Base-by-base conservation (phyloP, 148 eudicot genomes). In the Polygonum maritimum region DNA sequence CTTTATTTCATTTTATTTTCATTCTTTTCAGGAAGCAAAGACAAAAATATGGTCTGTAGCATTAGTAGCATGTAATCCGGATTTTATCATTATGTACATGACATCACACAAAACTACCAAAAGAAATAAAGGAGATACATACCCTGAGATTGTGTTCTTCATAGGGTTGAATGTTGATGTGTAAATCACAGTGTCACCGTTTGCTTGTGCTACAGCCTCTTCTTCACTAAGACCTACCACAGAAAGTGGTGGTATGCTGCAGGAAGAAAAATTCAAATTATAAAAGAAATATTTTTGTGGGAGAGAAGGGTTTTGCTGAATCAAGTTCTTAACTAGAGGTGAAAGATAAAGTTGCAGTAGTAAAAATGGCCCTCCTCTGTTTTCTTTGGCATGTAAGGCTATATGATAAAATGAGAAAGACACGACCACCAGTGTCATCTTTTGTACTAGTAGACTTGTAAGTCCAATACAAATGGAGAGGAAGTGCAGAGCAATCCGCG, bases 181-280 rank as follows among this genome's bases (percentile, higher is more conserved):
- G 83, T 84, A 92, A 80, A 95, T 84, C 85, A 83, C 77, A 74
- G 91, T 77, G 76, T 95, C 99, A 57, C 99, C 89, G 63, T 81
- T 89, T 76, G 92, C 88, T 87, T 92, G 90, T 83, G 90, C 94
- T 71, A 91, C 79, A 75, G 99, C 99, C 81, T 91, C 87, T 80
- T 95, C 94, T 85, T 95, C 99, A 83, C 91, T 95, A 62, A 89
- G 90, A 58, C 99, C 99, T 70, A 92, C 97, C 62, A 92, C 94
- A 69, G 99, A 89, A 48, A 95, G 93, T 65, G 97, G 94, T 26
- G 99, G 99, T 84, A 95, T 91, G 90, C 99, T 95, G 96, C 79
- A 72, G 40, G 82, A 48, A 67, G 71, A 67, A 35, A 22, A 35
- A 67, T 15, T 3, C 39, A 63, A 12, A 63, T 63, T 18, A 63